phyloP scores from a whole-genome alignment of 2,329 filamentous ascomycete species.

The Cladosporium austrohemisphaericum region DNA sequence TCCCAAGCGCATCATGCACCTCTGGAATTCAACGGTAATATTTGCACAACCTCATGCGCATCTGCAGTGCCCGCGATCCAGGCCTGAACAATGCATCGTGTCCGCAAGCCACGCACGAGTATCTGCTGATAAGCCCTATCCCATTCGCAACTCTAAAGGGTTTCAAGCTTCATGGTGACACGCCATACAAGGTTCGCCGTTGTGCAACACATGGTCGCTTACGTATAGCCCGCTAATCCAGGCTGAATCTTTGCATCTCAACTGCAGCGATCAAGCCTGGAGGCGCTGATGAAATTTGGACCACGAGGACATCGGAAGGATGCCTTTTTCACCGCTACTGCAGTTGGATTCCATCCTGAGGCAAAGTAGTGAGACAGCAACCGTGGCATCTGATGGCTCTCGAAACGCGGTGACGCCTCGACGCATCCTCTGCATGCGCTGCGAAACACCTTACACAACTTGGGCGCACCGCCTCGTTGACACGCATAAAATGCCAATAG shows the following conservation, averaged over 20 bases:
- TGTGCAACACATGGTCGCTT: conserved; percentile 1
- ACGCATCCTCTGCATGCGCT: neutral
- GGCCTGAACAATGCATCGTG: too few relatives aligned
- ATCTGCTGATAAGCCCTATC: too few relatives aligned
- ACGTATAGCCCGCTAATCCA: neutral
- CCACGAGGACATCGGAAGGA: neutral
- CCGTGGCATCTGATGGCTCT: neutral
- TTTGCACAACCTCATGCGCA: too few relatives aligned
- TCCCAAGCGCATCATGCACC: too few relatives aligned
- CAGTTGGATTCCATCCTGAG: conserved; percentile 6
- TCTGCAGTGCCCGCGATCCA: too few relatives aligned
- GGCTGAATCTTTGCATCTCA: conserved; percentile 10
- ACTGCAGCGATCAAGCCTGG: conserved; percentile 12
- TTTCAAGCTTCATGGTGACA: too few relatives aligned
- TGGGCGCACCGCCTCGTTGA: conserved; percentile 12
- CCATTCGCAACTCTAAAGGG: too few relatives aligned
- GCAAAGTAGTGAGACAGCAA: conserved; percentile 6
- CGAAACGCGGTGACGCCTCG: conserved; percentile 1
- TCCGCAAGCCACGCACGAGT: too few relatives aligned
- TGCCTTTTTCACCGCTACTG: conserved; percentile 9
- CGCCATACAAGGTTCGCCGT: neutral
- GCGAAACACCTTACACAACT: conserved; percentile 11
- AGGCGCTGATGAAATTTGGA: conserved; percentile 7
- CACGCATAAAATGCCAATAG: neutral
- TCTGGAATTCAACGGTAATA: too few relatives aligned